These are phyloP conservation scores for Suhomyces pyralidae DNA, from an alignment of 805 yeast genomes.

Conservation along the genomic window DNA sequence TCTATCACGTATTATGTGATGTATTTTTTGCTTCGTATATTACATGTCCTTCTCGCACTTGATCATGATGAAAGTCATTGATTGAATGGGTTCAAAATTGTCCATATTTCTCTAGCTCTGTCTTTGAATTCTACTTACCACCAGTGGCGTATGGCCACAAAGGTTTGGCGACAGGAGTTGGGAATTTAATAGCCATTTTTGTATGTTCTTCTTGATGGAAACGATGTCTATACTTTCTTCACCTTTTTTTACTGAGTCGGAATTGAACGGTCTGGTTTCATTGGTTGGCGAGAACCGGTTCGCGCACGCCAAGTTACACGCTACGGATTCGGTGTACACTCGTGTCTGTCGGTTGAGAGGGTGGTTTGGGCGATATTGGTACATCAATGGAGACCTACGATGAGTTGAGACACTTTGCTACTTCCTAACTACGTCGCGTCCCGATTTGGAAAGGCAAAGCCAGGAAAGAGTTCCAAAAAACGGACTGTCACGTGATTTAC, in stretches of 20 bases:
- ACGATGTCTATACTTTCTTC: conserved; percentile 1
- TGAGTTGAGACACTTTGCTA: neutral
- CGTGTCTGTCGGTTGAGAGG: neutral
- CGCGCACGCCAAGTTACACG: neutral
- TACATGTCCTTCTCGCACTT: neutral
- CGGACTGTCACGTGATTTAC: neutral
- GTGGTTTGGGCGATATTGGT: neutral
- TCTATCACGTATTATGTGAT: neutral
- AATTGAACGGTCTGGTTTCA: conserved; percentile 1
- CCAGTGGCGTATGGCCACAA: conserved; percentile 90
- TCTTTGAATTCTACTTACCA: conserved; percentile 46
- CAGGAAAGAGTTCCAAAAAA: neutral
- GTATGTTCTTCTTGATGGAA: neutral
- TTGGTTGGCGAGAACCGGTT: conserved; percentile 2
- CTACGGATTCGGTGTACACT: neutral
- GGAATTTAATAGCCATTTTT: conserved; percentile 38
- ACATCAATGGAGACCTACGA: neutral
- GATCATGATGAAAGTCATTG: neutral
- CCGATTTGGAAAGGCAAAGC: neutral
- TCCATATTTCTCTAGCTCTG: neutral
- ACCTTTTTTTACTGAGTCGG: conserved; percentile 4
- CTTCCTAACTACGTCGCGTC: neutral
- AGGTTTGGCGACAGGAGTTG: conserved; percentile 59
- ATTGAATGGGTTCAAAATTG: neutral
- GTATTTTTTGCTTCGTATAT: neutral